These are phyloP conservation scores for Hanseniaspora meyeri DNA, from an alignment of 805 yeast species.

Conservation along the genomic window DNA sequence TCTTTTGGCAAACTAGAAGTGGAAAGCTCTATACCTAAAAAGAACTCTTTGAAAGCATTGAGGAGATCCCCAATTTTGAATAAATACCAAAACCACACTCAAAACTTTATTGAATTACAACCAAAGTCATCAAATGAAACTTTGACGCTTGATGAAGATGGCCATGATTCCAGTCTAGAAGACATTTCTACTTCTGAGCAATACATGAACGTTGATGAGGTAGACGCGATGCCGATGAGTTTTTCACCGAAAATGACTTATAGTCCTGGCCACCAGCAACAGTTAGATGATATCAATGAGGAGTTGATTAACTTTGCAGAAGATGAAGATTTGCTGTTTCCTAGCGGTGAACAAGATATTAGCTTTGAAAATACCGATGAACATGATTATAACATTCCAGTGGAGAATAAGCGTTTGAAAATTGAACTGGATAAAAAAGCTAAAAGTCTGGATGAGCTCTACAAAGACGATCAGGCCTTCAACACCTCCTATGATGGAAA, in stretches of 20 bases:
- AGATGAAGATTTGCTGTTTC: background rate
- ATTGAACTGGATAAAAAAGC: slow-evolving; percentile 1
- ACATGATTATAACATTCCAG: slow-evolving; percentile 25
- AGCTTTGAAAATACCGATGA: slow-evolving; percentile 4
- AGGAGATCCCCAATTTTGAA: background rate
- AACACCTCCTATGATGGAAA: background rate
- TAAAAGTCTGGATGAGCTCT: slow-evolving; percentile 14
- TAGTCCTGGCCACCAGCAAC: background rate
- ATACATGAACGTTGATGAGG: slow-evolving; percentile 29
- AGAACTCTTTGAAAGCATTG: background rate
- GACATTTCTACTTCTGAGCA: slow-evolving; percentile 19
- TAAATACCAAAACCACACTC: background rate
- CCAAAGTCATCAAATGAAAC: slow-evolving; percentile 3
- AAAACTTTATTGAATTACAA: background rate
- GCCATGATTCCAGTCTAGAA: slow-evolving; percentile 14
- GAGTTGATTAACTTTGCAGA: background rate
- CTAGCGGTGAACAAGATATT: background rate
- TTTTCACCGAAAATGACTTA: background rate
- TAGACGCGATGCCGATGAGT: slow-evolving; percentile 23
- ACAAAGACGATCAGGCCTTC: background rate
- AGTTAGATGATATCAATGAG: background rate
- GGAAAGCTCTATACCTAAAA: slow-evolving; percentile 16
- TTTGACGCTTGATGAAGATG: slow-evolving; percentile 15
- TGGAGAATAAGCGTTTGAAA: background rate
- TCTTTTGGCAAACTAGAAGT: background rate